Evolutionary conservation across 2,329 filamentous ascomycete species (phyloP).

Genomic region (Sclerotinia spermophila): DNA sequence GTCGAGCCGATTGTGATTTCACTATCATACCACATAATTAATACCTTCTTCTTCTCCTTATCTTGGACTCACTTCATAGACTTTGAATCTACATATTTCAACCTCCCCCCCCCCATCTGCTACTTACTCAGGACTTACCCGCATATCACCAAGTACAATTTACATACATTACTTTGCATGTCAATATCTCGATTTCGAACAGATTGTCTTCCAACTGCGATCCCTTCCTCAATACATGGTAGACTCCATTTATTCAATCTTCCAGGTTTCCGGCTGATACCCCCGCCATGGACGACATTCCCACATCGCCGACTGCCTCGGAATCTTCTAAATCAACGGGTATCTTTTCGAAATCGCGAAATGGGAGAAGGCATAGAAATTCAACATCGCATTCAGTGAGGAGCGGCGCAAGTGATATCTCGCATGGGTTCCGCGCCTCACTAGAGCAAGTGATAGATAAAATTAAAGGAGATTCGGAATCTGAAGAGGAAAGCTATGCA

Average conservation of each 20-base stretch:
- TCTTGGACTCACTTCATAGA: neutral
- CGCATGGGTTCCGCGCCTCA: slow-evolving; percentile 25
- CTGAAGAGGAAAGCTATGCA: slow-evolving; percentile 26
- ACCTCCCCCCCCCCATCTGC: too few relatives aligned
- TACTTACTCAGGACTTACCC: neutral
- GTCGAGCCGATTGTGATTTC: neutral
- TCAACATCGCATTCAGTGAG: slow-evolving; percentile 31
- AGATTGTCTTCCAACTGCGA: neutral
- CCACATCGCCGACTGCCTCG: slow-evolving; percentile 15
- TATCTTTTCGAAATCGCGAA: slow-evolving; percentile 32
- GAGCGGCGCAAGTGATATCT: slow-evolving; percentile 30
- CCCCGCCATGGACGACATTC: slow-evolving; percentile 16
- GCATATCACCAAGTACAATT: neutral
- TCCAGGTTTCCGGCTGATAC: neutral
- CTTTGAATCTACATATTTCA: neutral
- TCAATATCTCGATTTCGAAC: neutral
- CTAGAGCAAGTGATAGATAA: slow-evolving; percentile 31
- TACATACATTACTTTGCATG: neutral
- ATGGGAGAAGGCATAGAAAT: slow-evolving; percentile 25
- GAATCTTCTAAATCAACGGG: slow-evolving; percentile 28
- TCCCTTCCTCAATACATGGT: neutral
- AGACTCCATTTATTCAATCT: neutral
- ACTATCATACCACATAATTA: neutral
- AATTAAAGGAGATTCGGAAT: slow-evolving; percentile 28
- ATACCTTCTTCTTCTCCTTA: too few relatives aligned